phyloP scores from a whole-genome alignment of 2,329 filamentous ascomycete genomes.

The Botrytis hyacinthi region DNA sequence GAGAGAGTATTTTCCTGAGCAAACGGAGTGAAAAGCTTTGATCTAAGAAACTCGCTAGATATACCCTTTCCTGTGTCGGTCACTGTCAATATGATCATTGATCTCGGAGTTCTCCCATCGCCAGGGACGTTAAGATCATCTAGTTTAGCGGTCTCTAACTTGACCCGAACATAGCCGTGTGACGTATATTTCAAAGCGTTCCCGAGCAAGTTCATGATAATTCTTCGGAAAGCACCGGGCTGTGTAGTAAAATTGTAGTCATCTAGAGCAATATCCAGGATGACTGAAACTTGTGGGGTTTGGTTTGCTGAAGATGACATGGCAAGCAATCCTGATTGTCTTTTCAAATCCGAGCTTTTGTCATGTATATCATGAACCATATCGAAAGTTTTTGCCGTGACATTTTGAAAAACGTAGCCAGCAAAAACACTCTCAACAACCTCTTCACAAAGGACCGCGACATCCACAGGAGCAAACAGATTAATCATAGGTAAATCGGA shows the following conservation, averaged over 20 bases:
- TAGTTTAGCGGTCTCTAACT: constrained; percentile 31
- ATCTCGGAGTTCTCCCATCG: constrained; percentile 29
- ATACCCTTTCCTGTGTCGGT: constrained; percentile 72
- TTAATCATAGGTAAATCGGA: constrained; percentile 39
- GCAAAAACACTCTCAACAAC: constrained; percentile 40
- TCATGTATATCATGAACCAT: constrained; percentile 33
- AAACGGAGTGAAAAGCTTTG: constrained; percentile 61
- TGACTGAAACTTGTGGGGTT: constrained; percentile 33
- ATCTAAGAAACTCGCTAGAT: constrained; percentile 59
- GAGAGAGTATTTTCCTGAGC: constrained; percentile 62
- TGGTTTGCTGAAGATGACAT: constrained; percentile 15
- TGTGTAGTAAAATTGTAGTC: constrained; percentile 48
- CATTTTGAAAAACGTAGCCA: constrained; percentile 38
- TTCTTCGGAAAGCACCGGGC: constrained; percentile 49
- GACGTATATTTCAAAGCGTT: constrained; percentile 63
- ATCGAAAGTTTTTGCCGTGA: constrained; percentile 37
- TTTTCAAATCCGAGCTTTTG: constrained; percentile 18
- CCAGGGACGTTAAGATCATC: constrained; percentile 30
- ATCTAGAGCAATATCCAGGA: constrained; percentile 35
- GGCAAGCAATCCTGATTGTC: constrained; percentile 6
- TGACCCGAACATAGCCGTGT: constrained; percentile 50
- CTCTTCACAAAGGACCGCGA: constrained; percentile 38
- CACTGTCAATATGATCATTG: constrained; percentile 60
- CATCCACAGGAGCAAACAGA: constrained; percentile 38
- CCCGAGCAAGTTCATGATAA: constrained; percentile 63